These are phyloP conservation scores for Jaapia argillacea DNA, from an alignment of 768 basidiomycete genomes.

Conservation along the genomic window DNA sequence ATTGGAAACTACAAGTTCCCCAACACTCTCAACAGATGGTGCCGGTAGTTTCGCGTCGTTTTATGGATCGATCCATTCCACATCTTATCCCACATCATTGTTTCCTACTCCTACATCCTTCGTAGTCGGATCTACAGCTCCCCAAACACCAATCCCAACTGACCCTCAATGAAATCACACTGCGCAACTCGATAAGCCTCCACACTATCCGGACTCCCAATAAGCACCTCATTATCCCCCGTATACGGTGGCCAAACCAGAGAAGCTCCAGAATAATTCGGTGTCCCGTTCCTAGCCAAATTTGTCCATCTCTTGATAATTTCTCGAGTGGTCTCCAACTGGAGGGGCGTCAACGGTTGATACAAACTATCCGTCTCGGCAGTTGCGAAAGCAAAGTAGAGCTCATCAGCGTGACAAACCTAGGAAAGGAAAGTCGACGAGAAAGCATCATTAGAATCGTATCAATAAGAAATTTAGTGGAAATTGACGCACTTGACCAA, in stretches of 20 bases:
- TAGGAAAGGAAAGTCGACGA: no score
- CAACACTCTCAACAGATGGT: no score
- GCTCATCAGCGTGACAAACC: conserved; percentile 13
- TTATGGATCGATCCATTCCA: no score
- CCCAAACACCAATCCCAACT: conserved; percentile 10
- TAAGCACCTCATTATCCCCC: conserved; percentile 6
- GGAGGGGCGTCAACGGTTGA: conserved; percentile 8
- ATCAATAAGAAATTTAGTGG: no score
- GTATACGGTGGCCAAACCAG: conserved; percentile 10
- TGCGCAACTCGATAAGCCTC: conserved; percentile 6
- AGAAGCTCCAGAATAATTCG: conserved; percentile 8
- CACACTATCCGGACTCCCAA: conserved; percentile 7
- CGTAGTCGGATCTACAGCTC: no score
- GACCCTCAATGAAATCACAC: conserved; percentile 9
- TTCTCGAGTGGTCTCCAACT: conserved; percentile 4
- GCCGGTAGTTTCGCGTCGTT: no score
- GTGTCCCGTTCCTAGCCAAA: conserved; percentile 12
- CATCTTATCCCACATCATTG: no score
- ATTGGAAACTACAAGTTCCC: no score
- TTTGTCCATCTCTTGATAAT: conserved; percentile 7
- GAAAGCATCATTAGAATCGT: no score
- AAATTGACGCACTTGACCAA: no score
- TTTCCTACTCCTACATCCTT: no score
- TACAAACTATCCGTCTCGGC: conserved; percentile 11
- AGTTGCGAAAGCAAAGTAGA: conserved; percentile 12